Percentiles rank a stretch among this genome's conserved stretches.
Conservation (phyloP, 2,329 filamentous ascomycete genomes). For the Fusarium secorum region DNA sequence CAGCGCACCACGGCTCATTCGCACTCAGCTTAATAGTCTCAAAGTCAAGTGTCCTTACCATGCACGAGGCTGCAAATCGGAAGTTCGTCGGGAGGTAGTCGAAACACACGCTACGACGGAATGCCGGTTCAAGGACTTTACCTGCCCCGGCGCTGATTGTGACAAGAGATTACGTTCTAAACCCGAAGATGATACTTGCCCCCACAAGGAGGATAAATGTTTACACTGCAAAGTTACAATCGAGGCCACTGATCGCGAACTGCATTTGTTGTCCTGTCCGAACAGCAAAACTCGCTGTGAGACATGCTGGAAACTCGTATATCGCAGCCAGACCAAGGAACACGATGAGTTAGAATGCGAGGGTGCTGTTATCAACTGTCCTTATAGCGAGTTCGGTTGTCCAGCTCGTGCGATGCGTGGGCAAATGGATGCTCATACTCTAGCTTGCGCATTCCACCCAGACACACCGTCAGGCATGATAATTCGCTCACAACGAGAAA, state of each 20-base stretch:
- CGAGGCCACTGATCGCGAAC: conserved; percentile 53
- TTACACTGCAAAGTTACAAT: conserved; percentile 61
- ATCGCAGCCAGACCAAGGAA: conserved; percentile 54
- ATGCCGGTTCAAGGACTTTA: conserved; percentile 63
- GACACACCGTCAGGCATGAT: conserved; percentile 61
- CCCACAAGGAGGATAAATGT: conserved; percentile 62
- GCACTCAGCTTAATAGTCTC: conserved; percentile 68
- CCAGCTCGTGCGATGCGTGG: conserved; percentile 47
- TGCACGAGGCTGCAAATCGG: conserved; percentile 57
- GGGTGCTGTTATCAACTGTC: conserved; percentile 60
- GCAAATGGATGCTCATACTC: conserved; percentile 55
- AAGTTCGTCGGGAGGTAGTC: conserved; percentile 62
- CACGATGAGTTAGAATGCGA: conserved; percentile 60
- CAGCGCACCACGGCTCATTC: conserved; percentile 57
- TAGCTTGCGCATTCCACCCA: conserved; percentile 60
- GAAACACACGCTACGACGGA: conserved; percentile 64
- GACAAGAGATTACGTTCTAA: conserved; percentile 60
- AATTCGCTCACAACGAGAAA: conserved; percentile 55
- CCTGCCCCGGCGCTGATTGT: conserved; percentile 64
- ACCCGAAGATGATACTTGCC: conserved; percentile 60
- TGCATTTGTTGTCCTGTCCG: conserved; percentile 52
- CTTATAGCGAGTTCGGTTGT: conserved; percentile 50
- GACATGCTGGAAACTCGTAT: conserved; percentile 56
- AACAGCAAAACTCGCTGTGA: conserved; percentile 59
- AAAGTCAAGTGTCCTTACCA: conserved; percentile 66